Percentiles rank a stretch among this genome's conserved stretches.
phyloP scores from a whole-genome alignment of 2,329 filamentous ascomycete species.

The Xylariaceae sp. region DNA sequence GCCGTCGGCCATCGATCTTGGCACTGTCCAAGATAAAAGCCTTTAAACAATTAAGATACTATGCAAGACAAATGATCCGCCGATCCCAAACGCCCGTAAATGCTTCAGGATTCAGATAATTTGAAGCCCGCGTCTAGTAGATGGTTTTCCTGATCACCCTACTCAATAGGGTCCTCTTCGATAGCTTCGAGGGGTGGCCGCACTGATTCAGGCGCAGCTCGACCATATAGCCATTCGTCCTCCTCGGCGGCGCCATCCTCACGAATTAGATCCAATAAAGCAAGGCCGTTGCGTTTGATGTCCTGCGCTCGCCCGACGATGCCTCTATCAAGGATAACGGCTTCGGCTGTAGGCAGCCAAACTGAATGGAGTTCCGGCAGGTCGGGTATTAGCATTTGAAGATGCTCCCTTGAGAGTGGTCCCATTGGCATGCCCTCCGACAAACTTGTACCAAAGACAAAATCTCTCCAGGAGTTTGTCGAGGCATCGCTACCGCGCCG shows the following conservation, averaged over 20 bases:
- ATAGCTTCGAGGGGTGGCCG: constrained; percentile 48
- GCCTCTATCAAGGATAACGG: constrained; percentile 54
- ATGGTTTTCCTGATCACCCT: constrained; percentile 13
- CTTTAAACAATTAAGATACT: constrained; percentile 18
- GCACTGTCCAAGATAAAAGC: constrained; percentile 10
- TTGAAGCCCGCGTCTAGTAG: constrained; percentile 7
- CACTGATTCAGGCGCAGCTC: constrained; percentile 50
- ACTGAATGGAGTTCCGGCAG: constrained; percentile 56
- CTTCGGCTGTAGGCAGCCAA: constrained; percentile 61
- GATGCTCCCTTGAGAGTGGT: constrained; percentile 47
- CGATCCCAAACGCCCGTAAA: constrained; percentile 31
- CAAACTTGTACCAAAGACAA: constrained; percentile 57
- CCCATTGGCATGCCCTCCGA: constrained; percentile 61
- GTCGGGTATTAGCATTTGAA: constrained; percentile 49
- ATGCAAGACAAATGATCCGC: constrained; percentile 19
- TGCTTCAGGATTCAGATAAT: constrained; percentile 21
- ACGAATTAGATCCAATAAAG: constrained; percentile 61
- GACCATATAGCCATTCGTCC: constrained; percentile 61
- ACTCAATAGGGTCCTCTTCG: constrained; percentile 49
- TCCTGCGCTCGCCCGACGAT: constrained; percentile 56
- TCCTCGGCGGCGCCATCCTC: constrained; percentile 56
- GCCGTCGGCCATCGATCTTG: constrained; percentile 12
- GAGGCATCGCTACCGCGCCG: constrained; percentile 31
- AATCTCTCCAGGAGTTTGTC: constrained; percentile 33
- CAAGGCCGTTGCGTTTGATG: constrained; percentile 60